Evolutionary conservation across 2,329 filamentous ascomycete species (phyloP).

Genomic region (Alternaria metachromatica): DNA sequence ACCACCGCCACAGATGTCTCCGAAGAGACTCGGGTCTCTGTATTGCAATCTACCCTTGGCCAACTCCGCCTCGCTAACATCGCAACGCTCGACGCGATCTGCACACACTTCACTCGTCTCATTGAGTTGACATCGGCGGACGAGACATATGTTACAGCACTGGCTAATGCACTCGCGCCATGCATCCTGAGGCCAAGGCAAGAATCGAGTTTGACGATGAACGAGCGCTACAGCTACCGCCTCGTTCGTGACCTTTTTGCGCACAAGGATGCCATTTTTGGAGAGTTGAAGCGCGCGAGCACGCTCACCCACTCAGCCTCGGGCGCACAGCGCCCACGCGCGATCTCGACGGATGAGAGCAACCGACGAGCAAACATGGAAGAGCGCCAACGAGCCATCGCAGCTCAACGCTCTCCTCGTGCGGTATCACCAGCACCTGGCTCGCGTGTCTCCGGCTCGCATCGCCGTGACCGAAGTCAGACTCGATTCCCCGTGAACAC

Average conservation of each 20-base stretch:
- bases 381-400: conserved; percentile 83
- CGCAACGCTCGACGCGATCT: conserved; percentile 95
- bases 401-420: conserved; percentile 67
- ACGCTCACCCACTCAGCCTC: conserved; percentile 67
- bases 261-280: conserved; percentile 95
- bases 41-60: conserved; percentile 93
- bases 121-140: conserved; percentile 97
- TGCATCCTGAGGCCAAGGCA: conserved; percentile 87
- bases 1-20: conserved; percentile 71
- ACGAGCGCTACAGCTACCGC: conserved; percentile 91
- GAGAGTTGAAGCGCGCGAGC: conserved; percentile 90
- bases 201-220: conserved; percentile 90
- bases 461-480: conserved; percentile 76
- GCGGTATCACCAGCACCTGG: conserved; percentile 75
- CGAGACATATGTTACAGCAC: conserved; percentile 77
- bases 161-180: conserved; percentile 78
- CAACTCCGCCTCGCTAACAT: conserved; percentile 96
- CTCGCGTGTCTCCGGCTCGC: conserved; percentile 50
- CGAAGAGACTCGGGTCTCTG: conserved; percentile 81
- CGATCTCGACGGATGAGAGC: conserved; percentile 94
- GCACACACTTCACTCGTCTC: conserved; percentile 96
- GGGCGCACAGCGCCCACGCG: conserved; percentile 72
- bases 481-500: conserved; percentile 80
- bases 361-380: conserved; percentile 94
- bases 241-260: conserved; percentile 90